Conservation (phyloP, 2,329 filamentous ascomycete genomes). For the Moelleriella libera region DNA sequence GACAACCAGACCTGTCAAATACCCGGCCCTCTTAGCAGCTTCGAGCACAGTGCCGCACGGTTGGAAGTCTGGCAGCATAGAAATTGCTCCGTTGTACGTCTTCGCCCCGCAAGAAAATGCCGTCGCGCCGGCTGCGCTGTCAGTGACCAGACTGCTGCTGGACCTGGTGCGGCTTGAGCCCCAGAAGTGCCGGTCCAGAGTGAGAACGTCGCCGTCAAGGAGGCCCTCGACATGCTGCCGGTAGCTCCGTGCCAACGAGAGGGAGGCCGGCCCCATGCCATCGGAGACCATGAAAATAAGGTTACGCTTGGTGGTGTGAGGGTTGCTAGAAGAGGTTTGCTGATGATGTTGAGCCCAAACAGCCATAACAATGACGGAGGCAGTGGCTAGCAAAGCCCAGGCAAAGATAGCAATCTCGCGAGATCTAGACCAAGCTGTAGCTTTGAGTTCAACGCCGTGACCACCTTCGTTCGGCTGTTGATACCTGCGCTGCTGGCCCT, state of each 20-base stretch:
- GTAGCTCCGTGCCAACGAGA: constrained; percentile 76
- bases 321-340: constrained; percentile 22
- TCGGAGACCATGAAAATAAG: constrained; percentile 98
- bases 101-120: constrained; percentile 88
- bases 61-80: constrained; percentile 67
- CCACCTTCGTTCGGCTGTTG: constrained; percentile 69
- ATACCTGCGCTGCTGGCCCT: constrained; percentile 25
- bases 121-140: constrained; percentile 92
- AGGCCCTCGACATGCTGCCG: constrained; percentile 63
- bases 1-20: constrained; percentile 85
- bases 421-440: constrained; percentile 2
- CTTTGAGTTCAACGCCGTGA: constrained; percentile 38
- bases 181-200: constrained; percentile 79
- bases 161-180: constrained; percentile 81
- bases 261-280: constrained; percentile 89
- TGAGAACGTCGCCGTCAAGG: constrained; percentile 60
- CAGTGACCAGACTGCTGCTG: constrained; percentile 73
- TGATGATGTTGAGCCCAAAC: constrained; percentile 64
- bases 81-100: constrained; percentile 95
- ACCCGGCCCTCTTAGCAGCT: constrained; percentile 82
- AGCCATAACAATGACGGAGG: constrained; percentile 2
- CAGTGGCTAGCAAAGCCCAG: constrained; percentile 3
- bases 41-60: constrained; percentile 89
- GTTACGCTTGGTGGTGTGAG: constrained; percentile 61
- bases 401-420: constrained; percentile 4